Evolutionary conservation across 257 asterid genomes (phyloP), one percentile per base, ranked within the genome.

Genomic region (Nicotiana paniculata): DNA sequence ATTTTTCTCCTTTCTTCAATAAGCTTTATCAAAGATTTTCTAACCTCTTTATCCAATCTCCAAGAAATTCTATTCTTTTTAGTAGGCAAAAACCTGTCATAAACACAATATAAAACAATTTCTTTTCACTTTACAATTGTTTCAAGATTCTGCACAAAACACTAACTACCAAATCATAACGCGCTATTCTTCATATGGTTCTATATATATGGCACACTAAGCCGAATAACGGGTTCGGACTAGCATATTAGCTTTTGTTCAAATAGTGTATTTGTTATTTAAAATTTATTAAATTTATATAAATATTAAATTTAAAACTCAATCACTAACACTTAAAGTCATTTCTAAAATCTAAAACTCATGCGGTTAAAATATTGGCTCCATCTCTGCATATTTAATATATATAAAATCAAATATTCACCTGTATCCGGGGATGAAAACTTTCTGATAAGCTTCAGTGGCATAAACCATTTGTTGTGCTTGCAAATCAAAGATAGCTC

Each of bases 391-490:
- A 37, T 37, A 37, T 37, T 37, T 37, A 37, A 5, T 37, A 37
- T 35, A 35, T 35, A 39, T 43, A 43, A 28, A 28, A 43, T 43
- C 9, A 3, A 18, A 30, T 28, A 8, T 4, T 3, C 79, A 96
- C 99, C 98, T 88, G 48, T 92, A 92, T 0, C 98, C 99, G 0
- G 99, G 99, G 54, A 94, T 90, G 89, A 94, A 90, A 0, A 92
- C 89, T 62, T 89, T 94, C 79, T 91, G 95, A 88, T 90, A 96
- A 7, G 99, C 98, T 62, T 94, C 93, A 1, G 98, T 91, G 77
- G 98, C 97, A 77, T 92, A 90, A 82, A 87, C 85, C 97, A 96
- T 93, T 69, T 96, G 99, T 86, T 94, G 98, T 3, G 99, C 88
- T 78, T 94, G 99, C 72, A 96, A 67, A 12, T 90, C 84, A 53